Evolutionary conservation across 345 rosid species (phyloP).

Genomic region (Lenwebbia sp.): DNA sequence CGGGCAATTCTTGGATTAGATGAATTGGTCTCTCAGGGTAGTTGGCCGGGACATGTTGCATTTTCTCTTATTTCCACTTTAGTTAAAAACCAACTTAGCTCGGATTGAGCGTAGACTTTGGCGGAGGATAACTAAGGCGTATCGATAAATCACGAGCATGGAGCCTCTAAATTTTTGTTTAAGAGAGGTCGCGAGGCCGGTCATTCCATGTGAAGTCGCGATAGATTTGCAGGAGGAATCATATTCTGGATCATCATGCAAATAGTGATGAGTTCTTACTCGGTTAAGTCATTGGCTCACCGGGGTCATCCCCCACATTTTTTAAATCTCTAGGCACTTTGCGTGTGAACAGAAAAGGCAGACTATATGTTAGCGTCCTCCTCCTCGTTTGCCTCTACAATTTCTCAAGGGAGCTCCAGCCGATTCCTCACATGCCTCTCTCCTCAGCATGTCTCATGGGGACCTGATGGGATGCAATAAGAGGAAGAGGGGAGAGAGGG

Average conservation of each 20-base stretch:
- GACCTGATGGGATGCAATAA: conserved; percentile 25
- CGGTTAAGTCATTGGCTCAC: conserved; percentile 2
- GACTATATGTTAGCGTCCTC: background rate
- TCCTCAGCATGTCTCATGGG: conserved; percentile 8
- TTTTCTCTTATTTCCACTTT: conserved; percentile 1
- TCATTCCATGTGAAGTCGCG: conserved; percentile 28
- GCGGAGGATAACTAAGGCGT: conserved; percentile 15
- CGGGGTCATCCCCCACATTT: conserved; percentile 13
- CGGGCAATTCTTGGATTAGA: background rate
- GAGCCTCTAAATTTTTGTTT: background rate
- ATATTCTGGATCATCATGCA: conserved; percentile 39
- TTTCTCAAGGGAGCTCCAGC: conserved; percentile 7
- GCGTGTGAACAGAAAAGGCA: background rate
- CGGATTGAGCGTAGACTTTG: conserved; percentile 38
- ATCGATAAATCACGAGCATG: background rate
- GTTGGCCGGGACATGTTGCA: conserved; percentile 34
- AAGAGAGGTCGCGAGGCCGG: background rate
- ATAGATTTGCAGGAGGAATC: conserved; percentile 40
- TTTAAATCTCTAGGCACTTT: conserved; percentile 29
- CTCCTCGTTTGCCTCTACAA: background rate
- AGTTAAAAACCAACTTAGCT: conserved; percentile 9
- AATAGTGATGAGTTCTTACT: conserved; percentile 10
- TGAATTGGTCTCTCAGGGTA: conserved; percentile 8
- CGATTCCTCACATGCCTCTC: background rate
- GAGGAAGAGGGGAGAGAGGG: conserved; percentile 71